A percentile compares a stretch with the other conserved stretches of the same genome.
Evolutionary conservation across 2,329 filamentous ascomycete genomes (phyloP).

Genomic region (Amauroascus niger): DNA sequence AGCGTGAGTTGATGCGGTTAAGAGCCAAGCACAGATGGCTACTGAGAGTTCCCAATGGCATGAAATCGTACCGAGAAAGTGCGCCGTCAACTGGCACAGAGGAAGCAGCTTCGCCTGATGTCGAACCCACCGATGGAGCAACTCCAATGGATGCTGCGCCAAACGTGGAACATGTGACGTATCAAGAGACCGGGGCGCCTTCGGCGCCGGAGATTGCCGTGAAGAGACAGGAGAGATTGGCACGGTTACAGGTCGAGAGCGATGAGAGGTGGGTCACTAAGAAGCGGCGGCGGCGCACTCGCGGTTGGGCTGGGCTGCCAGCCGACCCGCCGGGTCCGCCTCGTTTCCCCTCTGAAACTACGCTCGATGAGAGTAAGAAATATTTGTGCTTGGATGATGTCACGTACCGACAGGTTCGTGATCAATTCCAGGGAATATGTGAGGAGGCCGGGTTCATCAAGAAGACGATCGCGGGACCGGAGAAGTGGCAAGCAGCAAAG

Average conservation of each 20-base stretch:
- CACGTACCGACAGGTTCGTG: slow-evolving; percentile 55
- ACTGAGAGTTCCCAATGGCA: slow-evolving; percentile 52
- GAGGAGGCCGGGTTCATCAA: slow-evolving; percentile 57
- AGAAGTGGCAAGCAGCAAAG: slow-evolving; percentile 64
- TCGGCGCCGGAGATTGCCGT: slow-evolving; percentile 41
- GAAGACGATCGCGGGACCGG: slow-evolving; percentile 64
- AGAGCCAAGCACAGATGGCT: slow-evolving; percentile 60
- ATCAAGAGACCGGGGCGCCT: slow-evolving; percentile 17
- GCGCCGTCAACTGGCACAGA: slow-evolving; percentile 5
- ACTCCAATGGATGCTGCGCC: not conserved
- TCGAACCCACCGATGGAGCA: not conserved
- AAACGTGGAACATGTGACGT: not conserved
- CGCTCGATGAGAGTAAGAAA: slow-evolving; percentile 65
- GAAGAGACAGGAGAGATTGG: slow-evolving; percentile 47
- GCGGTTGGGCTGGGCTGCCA: slow-evolving; percentile 58
- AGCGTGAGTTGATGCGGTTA: slow-evolving; percentile 60
- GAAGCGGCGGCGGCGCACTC: slow-evolving; percentile 59
- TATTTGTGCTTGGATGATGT: slow-evolving; percentile 55
- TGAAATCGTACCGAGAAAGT: slow-evolving; percentile 35
- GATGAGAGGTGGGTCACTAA: slow-evolving; percentile 52
- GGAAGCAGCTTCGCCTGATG: not conserved
- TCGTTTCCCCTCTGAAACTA: slow-evolving; percentile 73
- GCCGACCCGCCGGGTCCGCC: slow-evolving; percentile 59
- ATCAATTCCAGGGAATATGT: slow-evolving; percentile 62
- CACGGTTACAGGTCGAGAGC: slow-evolving; percentile 49